These are phyloP conservation scores for Claviceps quebecensis DNA, from an alignment of 2,329 filamentous ascomycete species.

Conservation along the genomic window DNA sequence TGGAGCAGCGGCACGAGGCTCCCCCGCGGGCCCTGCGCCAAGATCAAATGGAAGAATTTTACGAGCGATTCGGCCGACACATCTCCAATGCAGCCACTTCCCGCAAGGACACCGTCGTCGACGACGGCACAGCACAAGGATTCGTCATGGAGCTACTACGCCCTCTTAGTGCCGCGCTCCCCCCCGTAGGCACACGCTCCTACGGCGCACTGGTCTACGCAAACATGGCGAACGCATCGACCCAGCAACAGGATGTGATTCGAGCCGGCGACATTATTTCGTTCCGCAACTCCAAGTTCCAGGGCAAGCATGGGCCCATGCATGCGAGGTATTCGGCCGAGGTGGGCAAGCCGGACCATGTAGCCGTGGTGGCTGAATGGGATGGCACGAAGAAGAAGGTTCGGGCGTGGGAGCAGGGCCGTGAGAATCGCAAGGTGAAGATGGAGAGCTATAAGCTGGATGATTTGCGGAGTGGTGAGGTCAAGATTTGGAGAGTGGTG, in stretches of 20 bases:
- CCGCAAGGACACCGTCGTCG: slow-evolving; percentile 69
- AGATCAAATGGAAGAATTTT: slow-evolving; percentile 81
- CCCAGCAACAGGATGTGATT: slow-evolving; percentile 84
- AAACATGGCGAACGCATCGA: slow-evolving; percentile 88
- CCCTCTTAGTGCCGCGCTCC: slow-evolving; percentile 58
- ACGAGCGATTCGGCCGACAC: slow-evolving; percentile 64
- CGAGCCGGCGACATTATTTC: slow-evolving; percentile 84
- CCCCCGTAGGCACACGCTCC: slow-evolving; percentile 72
- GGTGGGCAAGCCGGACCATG: slow-evolving; percentile 78
- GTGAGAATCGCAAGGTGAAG: slow-evolving; percentile 88
- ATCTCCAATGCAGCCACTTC: slow-evolving; percentile 56
- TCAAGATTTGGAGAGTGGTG: slow-evolving; percentile 95
- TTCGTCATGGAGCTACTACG: slow-evolving; percentile 69
- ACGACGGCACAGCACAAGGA: slow-evolving; percentile 66
- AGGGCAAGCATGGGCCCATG: slow-evolving; percentile 90
- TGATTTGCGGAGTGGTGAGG: slow-evolving; percentile 83
- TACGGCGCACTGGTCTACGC: slow-evolving; percentile 89
- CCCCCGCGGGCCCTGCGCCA: slow-evolving; percentile 74
- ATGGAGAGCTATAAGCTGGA: slow-evolving; percentile 88
- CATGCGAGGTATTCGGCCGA: slow-evolving; percentile 86
- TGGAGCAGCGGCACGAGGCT: slow-evolving; percentile 77
- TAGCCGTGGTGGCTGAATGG: slow-evolving; percentile 88
- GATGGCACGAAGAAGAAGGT: slow-evolving; percentile 98
- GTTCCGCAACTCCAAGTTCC: slow-evolving; percentile 84
- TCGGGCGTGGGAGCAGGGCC: slow-evolving; percentile 83